phyloP scores from a whole-genome alignment of 257 asterid species.

The Thymus mandschuricus region DNA sequence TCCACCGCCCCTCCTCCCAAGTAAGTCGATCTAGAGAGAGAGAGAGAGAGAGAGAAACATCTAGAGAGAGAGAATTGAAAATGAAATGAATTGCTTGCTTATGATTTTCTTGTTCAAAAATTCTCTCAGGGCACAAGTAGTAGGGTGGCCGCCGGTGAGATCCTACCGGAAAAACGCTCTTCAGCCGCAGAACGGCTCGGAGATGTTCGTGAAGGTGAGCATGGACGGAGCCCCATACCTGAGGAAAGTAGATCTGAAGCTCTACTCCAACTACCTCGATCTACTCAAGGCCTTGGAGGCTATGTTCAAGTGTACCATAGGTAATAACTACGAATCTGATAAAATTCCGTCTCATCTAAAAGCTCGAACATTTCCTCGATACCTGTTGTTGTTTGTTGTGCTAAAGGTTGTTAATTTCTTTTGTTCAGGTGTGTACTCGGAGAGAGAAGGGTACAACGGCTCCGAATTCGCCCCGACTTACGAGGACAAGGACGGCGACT shows the following conservation, averaged over 20 bases:
- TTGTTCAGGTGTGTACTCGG: slow-evolving; percentile 54
- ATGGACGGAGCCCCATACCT: slow-evolving; percentile 76
- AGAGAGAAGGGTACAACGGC: slow-evolving; percentile 61
- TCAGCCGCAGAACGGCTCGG: slow-evolving; percentile 30
- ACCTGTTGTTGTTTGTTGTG: no score
- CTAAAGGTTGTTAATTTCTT: background rate
- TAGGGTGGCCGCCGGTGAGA: slow-evolving; percentile 74
- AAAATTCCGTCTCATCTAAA: no score
- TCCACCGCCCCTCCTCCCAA: slow-evolving; percentile 43
- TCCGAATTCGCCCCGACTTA: slow-evolving; percentile 64
- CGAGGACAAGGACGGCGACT: slow-evolving; percentile 66
- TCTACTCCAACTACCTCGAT: slow-evolving; percentile 48
- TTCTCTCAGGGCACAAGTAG: slow-evolving; percentile 55
- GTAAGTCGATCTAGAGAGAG: slow-evolving; percentile 38
- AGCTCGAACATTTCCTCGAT: no score
- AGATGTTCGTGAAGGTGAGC: slow-evolving; percentile 63
- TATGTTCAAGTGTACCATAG: slow-evolving; percentile 65
- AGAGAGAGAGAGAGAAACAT: background rate
- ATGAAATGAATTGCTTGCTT: background rate
- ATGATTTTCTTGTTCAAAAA: background rate
- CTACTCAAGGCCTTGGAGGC: slow-evolving; percentile 55
- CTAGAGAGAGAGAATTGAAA: background rate
- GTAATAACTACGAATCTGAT: slow-evolving; percentile 18
- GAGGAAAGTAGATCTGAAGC: slow-evolving; percentile 62
- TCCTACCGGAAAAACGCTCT: slow-evolving; percentile 44